Evolutionary conservation across 2,329 filamentous ascomycete genomes (phyloP), one percentile per base, ranked within the genome.

Genomic region (Periglandula ipomoeae): DNA sequence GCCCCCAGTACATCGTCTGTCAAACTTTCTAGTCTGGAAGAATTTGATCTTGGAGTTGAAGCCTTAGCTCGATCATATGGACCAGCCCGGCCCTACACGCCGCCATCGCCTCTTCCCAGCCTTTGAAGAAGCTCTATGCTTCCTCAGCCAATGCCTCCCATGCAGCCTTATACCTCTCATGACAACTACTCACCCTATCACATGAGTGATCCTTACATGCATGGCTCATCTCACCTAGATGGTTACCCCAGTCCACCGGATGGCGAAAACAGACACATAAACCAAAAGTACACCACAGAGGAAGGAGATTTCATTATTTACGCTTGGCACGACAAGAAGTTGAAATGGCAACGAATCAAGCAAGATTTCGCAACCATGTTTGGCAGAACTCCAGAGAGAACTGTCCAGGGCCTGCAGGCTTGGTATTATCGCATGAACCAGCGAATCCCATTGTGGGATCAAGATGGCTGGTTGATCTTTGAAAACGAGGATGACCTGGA

Each of bases 371-470:
- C 65, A 15, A 39, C 59, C n/a, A 63, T 65, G 50, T 70, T 70
- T 40, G 64, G 66, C 34, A 56, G 60, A 34, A 64, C 60, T 0
- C 66, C 66, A 1, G 61, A 67, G 52, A 60, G 67, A 27, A 68
- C 65, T 8, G 63, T 67, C 1, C 66, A 68, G 39, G 69, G 69
- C 10, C 61, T 71, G 5, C 69, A 71, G 49, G 68, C 67, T 1
- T 69, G 66, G 65, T 70, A 70, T 55, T 71, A 71, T 54, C 65
- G 69, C 37, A 67, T 68, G 63, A 71, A 71, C 58, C 62, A 66
- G 53, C 55, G 62, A 8, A 70, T 71, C 37, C 69, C 68, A 2
- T 54, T 67, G 2, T 67, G 65, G 63, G 64, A 70, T 44, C 55
- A 63, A 26, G 60, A 71, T n/a, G 67, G 67, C 10, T 65, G 63